A percentile compares a stretch with the other conserved stretches of the same genome.
These are phyloP conservation scores for Fraxinus sp. DNA, from an alignment of 305 asterid species.

Conservation along the genomic window DNA sequence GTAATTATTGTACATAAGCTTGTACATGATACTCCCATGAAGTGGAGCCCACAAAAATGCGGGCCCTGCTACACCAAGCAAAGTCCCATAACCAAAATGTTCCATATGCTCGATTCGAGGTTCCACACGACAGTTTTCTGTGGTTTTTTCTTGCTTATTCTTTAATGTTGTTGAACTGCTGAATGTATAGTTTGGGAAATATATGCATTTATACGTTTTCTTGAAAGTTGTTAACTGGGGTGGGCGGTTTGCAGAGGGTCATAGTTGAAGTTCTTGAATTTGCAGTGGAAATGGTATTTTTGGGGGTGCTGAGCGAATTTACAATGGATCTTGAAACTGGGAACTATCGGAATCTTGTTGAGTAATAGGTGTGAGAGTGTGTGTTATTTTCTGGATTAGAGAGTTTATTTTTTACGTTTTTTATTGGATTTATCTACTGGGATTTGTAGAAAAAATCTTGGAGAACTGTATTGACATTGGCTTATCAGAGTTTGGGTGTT, in stretches of 20 bases:
- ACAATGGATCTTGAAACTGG: conserved; percentile 81
- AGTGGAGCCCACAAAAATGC: no score
- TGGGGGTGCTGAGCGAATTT: conserved; percentile 39
- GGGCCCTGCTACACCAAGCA: no score
- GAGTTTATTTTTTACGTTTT: background rate
- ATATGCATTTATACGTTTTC: conserved; percentile 21
- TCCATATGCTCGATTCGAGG: conserved; percentile 18
- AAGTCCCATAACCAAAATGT: background rate
- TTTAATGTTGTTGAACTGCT: conserved; percentile 31
- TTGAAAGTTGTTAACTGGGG: conserved; percentile 36
- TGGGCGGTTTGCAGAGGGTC: conserved; percentile 21
- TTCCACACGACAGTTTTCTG: conserved; percentile 6
- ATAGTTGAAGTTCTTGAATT: conserved; percentile 22
- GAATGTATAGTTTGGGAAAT: conserved; percentile 18
- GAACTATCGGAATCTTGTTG: conserved; percentile 65
- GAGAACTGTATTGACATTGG: conserved; percentile 71
- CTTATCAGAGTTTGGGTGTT: conserved; percentile 91
- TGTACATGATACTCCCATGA: no score
- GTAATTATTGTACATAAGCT: no score
- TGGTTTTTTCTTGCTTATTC: conserved; percentile 14
- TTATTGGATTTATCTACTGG: conserved; percentile 16
- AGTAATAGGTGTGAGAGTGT: background rate
- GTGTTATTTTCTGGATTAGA: background rate
- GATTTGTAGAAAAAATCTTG: conserved; percentile 75
- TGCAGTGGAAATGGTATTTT: conserved; percentile 40